Base-by-base conservation (phyloP, 2,329 filamentous ascomycete genomes). In the Xylaria sp. region DNA sequence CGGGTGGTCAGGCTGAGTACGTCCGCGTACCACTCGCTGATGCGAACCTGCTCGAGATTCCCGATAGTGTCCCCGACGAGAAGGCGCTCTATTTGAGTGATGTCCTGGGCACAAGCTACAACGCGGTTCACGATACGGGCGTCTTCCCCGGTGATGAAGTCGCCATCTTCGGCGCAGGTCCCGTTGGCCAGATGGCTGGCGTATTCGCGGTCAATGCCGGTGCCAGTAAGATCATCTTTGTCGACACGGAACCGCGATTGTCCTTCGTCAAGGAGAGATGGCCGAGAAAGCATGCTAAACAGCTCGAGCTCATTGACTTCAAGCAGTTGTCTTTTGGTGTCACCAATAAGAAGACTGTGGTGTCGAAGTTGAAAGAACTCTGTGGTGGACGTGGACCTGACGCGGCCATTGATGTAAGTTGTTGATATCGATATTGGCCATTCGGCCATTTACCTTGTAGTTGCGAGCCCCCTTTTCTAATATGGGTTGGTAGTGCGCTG, bases 1-100 rank as follows among this genome's bases (percentile, higher is more conserved):
- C 91, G 0, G 91, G 92, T 53, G 91, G 91, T 0, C 92, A 96
- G 74, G 89, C 91, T 3, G 92, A 96, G 75, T 96, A 91, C 68
- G 87, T 92, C 0, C 83, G 91, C 6, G 90, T 95, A 6, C 91
- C 92, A 0, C 83, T 86, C 35, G 91, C 85, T 34, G 89, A 94
- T 67, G 86, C 91, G 61, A 96, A 96, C 70, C 78, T 96, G 19
- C 79, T 96, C 10, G 85, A 87, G 67, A 83, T 96, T 4, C 91
- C 92, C 1, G 86, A 89, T 57, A 82, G 83, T 65, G 87, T 96
- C 0, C 89, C 91, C 0, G 91, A 96, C 69, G 92, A 96, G 78
- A 92, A 93, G 76, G 89, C 79, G 0, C 79, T 96, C 0, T 96
- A 85, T 73, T 80, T 96, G 1, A 92, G 88, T 1, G 92, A 96